phyloP scores from a whole-genome alignment of 768 basidiomycete species.

The Pleurotus platypus region DNA sequence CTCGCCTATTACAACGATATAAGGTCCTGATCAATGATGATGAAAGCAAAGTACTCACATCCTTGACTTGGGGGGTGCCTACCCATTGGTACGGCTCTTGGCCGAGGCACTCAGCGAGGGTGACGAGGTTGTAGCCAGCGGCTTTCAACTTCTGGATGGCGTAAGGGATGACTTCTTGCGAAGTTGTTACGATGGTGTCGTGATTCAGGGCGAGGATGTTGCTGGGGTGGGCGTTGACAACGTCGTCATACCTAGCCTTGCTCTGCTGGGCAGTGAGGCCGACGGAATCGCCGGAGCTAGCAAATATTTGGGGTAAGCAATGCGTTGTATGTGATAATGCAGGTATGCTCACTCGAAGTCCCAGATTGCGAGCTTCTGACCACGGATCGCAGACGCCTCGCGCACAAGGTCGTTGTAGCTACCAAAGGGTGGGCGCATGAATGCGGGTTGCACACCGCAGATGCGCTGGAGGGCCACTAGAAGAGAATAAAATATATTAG shows the following conservation, averaged over 20 bases:
- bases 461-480: slow-evolving; percentile 26
- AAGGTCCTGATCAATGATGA: no score
- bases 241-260: slow-evolving; percentile 23
- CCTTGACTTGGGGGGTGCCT: slow-evolving; percentile 1
- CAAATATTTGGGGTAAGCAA: neutral
- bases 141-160: slow-evolving; percentile 30
- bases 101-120: slow-evolving; percentile 36
- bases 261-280: slow-evolving; percentile 31
- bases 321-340: neutral
- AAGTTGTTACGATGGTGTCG: slow-evolving; percentile 21
- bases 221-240: slow-evolving; percentile 24
- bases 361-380: slow-evolving; percentile 26
- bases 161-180: slow-evolving; percentile 29
- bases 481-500: neutral
- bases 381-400: slow-evolving; percentile 16
- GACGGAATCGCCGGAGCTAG: slow-evolving; percentile 34
- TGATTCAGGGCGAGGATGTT: slow-evolving; percentile 40
- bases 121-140: slow-evolving; percentile 39
- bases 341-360: slow-evolving; percentile 27
- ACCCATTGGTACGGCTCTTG: slow-evolving; percentile 29
- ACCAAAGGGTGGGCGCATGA: slow-evolving; percentile 37
- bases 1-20: no score
- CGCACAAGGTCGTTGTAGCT: slow-evolving; percentile 29
- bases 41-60: neutral
- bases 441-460: slow-evolving; percentile 30